Evolutionary conservation across 345 rosid species (phyloP).

Genomic region (Turnera subulata): DNA sequence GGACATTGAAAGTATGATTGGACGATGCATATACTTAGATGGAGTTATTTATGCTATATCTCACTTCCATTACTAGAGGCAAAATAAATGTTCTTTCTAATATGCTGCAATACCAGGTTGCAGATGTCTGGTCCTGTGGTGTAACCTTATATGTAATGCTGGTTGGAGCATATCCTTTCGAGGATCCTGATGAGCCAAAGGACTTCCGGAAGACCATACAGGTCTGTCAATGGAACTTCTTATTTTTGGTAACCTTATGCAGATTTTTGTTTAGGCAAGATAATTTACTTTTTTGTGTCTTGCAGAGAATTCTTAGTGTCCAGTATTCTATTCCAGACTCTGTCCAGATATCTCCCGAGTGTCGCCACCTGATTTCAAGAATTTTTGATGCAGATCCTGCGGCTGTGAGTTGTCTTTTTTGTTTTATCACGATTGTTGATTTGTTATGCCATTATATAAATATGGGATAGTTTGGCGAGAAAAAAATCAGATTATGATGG

Average conservation of each 20-base stretch:
- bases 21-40: too few species aligned
- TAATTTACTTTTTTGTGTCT: conserved; percentile 7
- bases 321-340: conserved; percentile 24
- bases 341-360: conserved; percentile 25
- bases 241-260: not conserved
- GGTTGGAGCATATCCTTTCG: conserved; percentile 32
- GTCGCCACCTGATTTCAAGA: conserved; percentile 25
- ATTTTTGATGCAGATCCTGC: conserved; percentile 31
- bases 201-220: conserved; percentile 34
- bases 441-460: too few species aligned
- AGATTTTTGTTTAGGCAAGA: not conserved
- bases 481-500: too few species aligned
- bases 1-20: too few species aligned
- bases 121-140: conserved; percentile 37
- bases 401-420: conserved; percentile 16
- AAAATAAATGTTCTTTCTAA: not conserved
- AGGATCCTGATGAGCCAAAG: conserved; percentile 33
- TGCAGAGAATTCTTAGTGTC: conserved; percentile 32
- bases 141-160: conserved; percentile 31
- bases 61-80: too few species aligned
- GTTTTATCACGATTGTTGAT: not conserved
- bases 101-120: conserved; percentile 18
- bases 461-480: too few species aligned
- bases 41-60: too few species aligned
- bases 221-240: conserved; percentile 1